These are phyloP conservation scores for Lactifluus rugatus DNA, from an alignment of 768 basidiomycete genomes.

Conservation along the genomic window DNA sequence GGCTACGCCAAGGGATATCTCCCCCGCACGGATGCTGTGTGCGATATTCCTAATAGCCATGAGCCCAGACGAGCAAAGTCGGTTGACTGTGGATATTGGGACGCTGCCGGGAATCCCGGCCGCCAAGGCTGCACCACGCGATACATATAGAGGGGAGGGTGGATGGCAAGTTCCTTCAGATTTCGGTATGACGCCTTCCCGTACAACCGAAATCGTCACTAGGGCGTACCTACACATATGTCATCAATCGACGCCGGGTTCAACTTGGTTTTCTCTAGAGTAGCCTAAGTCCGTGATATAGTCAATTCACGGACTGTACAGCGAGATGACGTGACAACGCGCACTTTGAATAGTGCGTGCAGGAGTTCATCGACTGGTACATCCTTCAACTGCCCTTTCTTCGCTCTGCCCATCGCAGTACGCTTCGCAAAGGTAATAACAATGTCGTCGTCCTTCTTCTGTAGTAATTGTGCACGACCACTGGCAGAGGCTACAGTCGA, in stretches of 20 bases:
- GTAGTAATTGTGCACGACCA: slow-evolving; percentile 39
- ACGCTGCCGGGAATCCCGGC: slow-evolving; percentile 83
- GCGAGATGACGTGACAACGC: background rate
- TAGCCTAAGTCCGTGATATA: slow-evolving; percentile 38
- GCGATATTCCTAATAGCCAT: slow-evolving; percentile 91
- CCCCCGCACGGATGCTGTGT: slow-evolving; percentile 73
- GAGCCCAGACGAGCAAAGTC: slow-evolving; percentile 89
- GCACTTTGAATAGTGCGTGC: slow-evolving; percentile 68
- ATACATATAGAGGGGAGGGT: slow-evolving; percentile 71
- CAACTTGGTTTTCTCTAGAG: slow-evolving; percentile 53
- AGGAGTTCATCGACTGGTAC: slow-evolving; percentile 80
- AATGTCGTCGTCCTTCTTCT: slow-evolving; percentile 73
- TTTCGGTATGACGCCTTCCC: background rate
- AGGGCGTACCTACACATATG: slow-evolving; percentile 63
- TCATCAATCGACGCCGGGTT: slow-evolving; percentile 69
- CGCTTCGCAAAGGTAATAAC: slow-evolving; percentile 86
- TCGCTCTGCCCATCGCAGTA: slow-evolving; percentile 79
- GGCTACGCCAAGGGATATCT: slow-evolving; percentile 81
- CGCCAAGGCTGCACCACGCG: slow-evolving; percentile 77
- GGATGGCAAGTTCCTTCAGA: slow-evolving; percentile 68
- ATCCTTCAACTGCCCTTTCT: slow-evolving; percentile 91
- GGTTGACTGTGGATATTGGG: slow-evolving; percentile 85
- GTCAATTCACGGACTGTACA: background rate
- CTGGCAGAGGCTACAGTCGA: slow-evolving; percentile 30
- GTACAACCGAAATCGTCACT: background rate